Evolutionary conservation across 805 yeast genomes (phyloP), one percentile per base, ranked within the genome.

Genomic region (Sugiyamaella lignohabitans): DNA sequence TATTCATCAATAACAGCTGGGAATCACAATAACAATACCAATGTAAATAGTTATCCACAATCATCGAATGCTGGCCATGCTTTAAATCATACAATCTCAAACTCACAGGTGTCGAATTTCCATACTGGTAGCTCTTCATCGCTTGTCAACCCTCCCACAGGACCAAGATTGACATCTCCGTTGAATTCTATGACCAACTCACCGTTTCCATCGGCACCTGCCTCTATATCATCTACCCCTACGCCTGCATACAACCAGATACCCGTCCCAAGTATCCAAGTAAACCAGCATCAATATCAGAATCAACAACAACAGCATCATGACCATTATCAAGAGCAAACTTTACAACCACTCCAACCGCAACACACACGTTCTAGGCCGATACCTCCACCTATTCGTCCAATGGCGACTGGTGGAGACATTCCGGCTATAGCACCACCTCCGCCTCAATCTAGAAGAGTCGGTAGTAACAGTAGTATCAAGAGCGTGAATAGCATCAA

Each of bases 381-480:
- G 14, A 27, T 40, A 1, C 51, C 48, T 29, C 46, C 30, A 18
- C 38, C 38, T 16, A 17, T 35, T 19, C 38, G 43, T 18, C 43
- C 35, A 8, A 19, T 17, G 11, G 30, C 22, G 11, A 14, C 43
- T 2, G 21, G 24, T 10, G 18, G 20, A 5, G 43, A 38, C 16
- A 14, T 41, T 3, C 47, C 44, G 5, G 24, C 38, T 16, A 41
- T 38, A 3, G 38, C 47, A n/a, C 47, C 47, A 4, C 47, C 47
- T 6, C 47, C 43, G 18, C 48, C 48, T 2, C 48, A 39, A n/a
- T 16, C 14, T 40, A 37, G 11, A 51, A 38, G n/a, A 40, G 24
- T 8, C 53, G 44, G 16, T 18, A 48, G 11, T 37, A 32, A 17
- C 38, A 21, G 19, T 30, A 30, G 6, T 42, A 35, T 5, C 41